Conservation (phyloP, 2,329 filamentous ascomycete genomes). For the Microcyclosporella mali region DNA sequence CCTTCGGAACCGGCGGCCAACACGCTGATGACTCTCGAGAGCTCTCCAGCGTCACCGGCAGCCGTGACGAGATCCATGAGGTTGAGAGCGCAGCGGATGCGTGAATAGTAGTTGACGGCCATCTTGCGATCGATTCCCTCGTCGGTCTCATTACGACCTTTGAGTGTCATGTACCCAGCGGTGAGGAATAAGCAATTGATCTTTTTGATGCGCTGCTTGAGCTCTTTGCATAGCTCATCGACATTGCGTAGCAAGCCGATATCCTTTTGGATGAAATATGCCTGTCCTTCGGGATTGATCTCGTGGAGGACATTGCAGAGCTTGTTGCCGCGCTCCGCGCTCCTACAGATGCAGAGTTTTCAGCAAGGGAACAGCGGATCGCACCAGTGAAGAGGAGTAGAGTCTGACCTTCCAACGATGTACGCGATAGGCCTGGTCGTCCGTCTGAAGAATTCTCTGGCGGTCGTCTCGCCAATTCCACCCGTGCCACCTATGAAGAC, state of each 20-base stretch:
- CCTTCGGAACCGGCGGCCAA: constrained; percentile 50
- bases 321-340: constrained; percentile 32
- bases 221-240: constrained; percentile 42
- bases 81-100: constrained; percentile 51
- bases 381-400: not conserved
- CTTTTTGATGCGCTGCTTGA: constrained; percentile 44
- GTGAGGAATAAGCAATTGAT: constrained; percentile 53
- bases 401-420: constrained; percentile 35
- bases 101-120: constrained; percentile 52
- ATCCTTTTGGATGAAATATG: constrained; percentile 39
- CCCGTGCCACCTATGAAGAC: constrained; percentile 40
- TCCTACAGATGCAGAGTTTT: constrained; percentile 23
- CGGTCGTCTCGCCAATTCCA: constrained; percentile 41
- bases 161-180: constrained; percentile 42
- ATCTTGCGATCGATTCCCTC: constrained; percentile 53
- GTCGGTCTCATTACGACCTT: constrained; percentile 44
- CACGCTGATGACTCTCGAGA: constrained; percentile 53
- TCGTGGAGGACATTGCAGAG: constrained; percentile 34
- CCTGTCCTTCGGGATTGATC: constrained; percentile 34
- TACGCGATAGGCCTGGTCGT: constrained; percentile 37
- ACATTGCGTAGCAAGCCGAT: constrained; percentile 37
- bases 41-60: constrained; percentile 33
- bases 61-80: constrained; percentile 50
- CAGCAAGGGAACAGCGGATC: not conserved
- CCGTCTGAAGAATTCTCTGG: constrained; percentile 37